Conservation (phyloP, 768 basidiomycete genomes). For the Mycena pura region DNA sequence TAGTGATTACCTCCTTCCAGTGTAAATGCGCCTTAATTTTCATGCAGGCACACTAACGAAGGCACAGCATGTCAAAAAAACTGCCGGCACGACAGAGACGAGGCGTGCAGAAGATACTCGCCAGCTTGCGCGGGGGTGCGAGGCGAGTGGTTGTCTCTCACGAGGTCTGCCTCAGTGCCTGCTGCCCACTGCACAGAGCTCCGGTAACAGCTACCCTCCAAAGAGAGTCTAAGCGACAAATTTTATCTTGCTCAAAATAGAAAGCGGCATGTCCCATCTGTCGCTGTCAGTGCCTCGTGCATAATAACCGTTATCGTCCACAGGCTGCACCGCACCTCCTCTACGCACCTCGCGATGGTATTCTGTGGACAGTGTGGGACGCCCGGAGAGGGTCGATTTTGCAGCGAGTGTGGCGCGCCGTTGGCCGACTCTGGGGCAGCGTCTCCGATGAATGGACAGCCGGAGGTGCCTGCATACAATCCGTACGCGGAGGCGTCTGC, state of each 20-base stretch:
- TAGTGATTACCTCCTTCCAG: too few species aligned
- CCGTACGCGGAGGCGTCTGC: neutral
- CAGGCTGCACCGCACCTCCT: neutral
- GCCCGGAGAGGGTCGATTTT: constrained; percentile 23
- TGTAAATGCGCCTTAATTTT: too few species aligned
- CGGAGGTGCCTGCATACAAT: neutral
- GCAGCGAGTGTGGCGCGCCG: constrained; percentile 19
- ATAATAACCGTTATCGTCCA: neutral
- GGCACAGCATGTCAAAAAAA: too few species aligned
- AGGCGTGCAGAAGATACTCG: too few species aligned
- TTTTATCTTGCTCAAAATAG: constrained; percentile 10
- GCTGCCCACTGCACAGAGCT: too few species aligned
- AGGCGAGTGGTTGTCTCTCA: too few species aligned
- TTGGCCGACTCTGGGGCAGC: neutral
- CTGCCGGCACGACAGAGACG: too few species aligned
- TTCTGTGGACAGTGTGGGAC: constrained; percentile 25
- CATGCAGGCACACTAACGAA: too few species aligned
- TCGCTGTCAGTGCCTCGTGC: neutral
- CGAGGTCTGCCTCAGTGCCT: too few species aligned
- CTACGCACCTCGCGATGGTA: constrained; percentile 1
- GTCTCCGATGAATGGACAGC: too few species aligned
- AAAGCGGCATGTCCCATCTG: constrained; percentile 5
- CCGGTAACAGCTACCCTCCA: neutral
- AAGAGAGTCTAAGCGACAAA: neutral
- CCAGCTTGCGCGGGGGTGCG: too few species aligned